These are phyloP conservation scores for Solanum arcanum DNA, from an alignment of 257 asterid species.

Conservation along the genomic window DNA sequence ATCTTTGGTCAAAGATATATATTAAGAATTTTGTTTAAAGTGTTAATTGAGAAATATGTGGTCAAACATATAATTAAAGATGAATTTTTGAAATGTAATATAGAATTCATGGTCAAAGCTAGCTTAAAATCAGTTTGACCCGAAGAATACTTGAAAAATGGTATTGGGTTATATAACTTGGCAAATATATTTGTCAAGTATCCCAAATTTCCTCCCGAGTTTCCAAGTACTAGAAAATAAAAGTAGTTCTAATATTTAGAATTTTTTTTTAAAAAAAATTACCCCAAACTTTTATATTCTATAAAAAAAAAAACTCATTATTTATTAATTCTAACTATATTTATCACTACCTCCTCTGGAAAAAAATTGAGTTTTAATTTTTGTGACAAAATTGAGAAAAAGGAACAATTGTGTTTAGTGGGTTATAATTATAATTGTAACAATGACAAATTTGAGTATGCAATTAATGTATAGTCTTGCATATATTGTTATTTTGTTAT, in stretches of 20 bases:
- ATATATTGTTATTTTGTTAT: too few relatives aligned
- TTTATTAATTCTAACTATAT: neutral
- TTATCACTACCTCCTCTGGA: rapidly evolving
- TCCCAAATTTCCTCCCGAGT: too few relatives aligned
- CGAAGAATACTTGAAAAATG: neutral
- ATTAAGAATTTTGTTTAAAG: neutral
- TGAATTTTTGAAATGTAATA: neutral
- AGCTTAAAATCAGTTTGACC: neutral
- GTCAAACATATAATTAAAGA: neutral
- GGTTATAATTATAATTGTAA: too few relatives aligned
- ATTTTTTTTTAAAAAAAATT: too few relatives aligned
- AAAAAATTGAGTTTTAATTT: too few relatives aligned
- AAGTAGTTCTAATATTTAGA: neutral
- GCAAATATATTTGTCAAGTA: neutral
- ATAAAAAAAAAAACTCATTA: neutral
- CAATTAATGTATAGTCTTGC: neutral
- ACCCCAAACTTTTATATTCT: too few relatives aligned
- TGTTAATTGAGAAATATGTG: neutral
- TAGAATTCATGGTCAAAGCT: neutral
- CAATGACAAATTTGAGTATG: neutral
- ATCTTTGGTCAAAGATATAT: neutral
- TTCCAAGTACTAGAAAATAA: neutral
- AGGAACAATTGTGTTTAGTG: neutral
- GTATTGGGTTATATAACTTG: neutral
- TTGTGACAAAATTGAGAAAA: too few relatives aligned